Base-by-base conservation (phyloP, 2,329 filamentous ascomycete genomes). In the Colletotrichum sp. region DNA sequence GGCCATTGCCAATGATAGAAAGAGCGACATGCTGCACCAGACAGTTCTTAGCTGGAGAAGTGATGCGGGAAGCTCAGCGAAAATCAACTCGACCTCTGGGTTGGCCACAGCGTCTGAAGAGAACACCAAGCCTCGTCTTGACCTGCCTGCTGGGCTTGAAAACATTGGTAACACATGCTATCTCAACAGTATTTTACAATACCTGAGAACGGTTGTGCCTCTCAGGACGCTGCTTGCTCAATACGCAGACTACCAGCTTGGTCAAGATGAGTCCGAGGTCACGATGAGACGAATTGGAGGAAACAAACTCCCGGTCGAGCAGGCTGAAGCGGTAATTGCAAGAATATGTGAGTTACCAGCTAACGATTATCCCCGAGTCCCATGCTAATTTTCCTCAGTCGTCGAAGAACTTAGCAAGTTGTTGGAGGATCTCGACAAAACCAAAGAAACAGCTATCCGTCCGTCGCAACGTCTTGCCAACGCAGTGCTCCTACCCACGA, bases 161-260 rank as follows among this genome's bases (percentile, higher is more conserved):
- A 99, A 99, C 80, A 98, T 99, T 73, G 96, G 97, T 75, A 99
- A 99, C 81, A 99, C 98, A 0, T 99, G 97, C 84, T 99, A 99
- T 81, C 89, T 99, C 71, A 99, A 99, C 87, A 99, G 96, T 85
- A 90, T 99, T 65, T 89, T 99, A 12, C 97, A 99, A 81, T 99
- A 98, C 82, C 94, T 98, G 79, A 98, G 98, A 83, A 98, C 96
- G 0, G 92, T 99, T 71, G 93, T 93, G 77, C 93, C 95, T 3
- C 89, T 99, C 34, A 92, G 96, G 66, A 90, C 97, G 7, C 91
- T 98, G 78, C 93, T 98, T 5, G 88, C 98, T 74, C 89, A 95
- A 66, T 95, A 95, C 79, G 92, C 96, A 30, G 85, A 92, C 6
- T 91, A 93, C 80, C 91, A 93, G 78, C 91, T 97, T 81, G 91